A percentile compares a stretch with the other conserved stretches of the same genome.
Conservation (phyloP, 2,329 filamentous ascomycete species). For the Shiraia sp. region DNA sequence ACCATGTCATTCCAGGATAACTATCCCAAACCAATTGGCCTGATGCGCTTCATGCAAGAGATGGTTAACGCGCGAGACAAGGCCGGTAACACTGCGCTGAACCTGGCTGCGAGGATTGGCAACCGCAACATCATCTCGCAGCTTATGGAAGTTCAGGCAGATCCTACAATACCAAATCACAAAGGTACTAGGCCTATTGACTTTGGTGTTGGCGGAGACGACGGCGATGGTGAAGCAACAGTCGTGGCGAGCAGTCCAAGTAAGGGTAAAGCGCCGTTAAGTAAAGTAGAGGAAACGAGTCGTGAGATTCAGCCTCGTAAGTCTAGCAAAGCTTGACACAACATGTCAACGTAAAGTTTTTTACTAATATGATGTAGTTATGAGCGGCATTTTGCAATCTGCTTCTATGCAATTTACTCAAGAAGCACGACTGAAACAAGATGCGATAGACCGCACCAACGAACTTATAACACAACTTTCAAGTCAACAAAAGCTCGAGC, state of each 20-base stretch:
- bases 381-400: constrained; percentile 79
- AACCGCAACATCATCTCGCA: constrained; percentile 97
- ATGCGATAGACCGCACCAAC: constrained; percentile 80
- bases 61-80: constrained; percentile 96
- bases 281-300: constrained; percentile 70
- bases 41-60: constrained; percentile 93
- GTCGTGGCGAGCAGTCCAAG: constrained; percentile 37
- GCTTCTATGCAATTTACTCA: constrained; percentile 78
- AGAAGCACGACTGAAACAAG: constrained; percentile 82
- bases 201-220: constrained; percentile 83
- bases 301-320: constrained; percentile 79
- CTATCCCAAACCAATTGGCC: constrained; percentile 70
- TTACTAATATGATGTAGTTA: constrained; percentile 55
- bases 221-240: constrained; percentile 31
- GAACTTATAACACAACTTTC: constrained; percentile 79
- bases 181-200: constrained; percentile 88
- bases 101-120: constrained; percentile 88
- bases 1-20: constrained; percentile 52
- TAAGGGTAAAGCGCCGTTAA: constrained; percentile 44
- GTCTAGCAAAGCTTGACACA: constrained; percentile 41
- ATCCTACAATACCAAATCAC: constrained; percentile 88
- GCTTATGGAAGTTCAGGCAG: constrained; percentile 89
- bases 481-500: constrained; percentile 74
- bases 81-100: constrained; percentile 90
- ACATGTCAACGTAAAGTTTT: too few relatives aligned